Conservation (phyloP, 345 rosid genomes). For the Eutrema japonicum region DNA sequence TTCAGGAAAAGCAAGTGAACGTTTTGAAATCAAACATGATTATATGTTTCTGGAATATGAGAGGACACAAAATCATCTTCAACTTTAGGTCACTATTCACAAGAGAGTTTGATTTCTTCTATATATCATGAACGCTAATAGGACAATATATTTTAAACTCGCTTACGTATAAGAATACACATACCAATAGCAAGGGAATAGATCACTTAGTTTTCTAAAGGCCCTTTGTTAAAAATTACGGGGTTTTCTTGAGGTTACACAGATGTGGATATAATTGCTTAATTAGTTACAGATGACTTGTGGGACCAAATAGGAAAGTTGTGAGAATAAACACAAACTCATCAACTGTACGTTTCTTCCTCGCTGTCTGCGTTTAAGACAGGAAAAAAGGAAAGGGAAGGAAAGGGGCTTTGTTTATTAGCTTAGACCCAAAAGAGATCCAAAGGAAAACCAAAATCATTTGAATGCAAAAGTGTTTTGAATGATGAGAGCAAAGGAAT, state of each 20-base stretch:
- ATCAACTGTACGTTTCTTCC: conserved; percentile 14
- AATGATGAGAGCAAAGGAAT: conserved; percentile 44
- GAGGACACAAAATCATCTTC: background rate
- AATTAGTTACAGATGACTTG: conserved; percentile 31
- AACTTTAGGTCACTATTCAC: conserved; percentile 12
- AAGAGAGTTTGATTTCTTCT: conserved; percentile 16
- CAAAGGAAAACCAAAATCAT: conserved; percentile 36
- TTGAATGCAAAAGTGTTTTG: conserved; percentile 40
- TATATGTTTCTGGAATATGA: background rate
- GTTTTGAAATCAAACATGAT: conserved; percentile 22
- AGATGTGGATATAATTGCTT: conserved; percentile 21
- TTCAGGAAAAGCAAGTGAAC: conserved; percentile 19
- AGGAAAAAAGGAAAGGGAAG: conserved; percentile 26
- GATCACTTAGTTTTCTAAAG: conserved; percentile 23
- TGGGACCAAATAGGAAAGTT: conserved; percentile 38
- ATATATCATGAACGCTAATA: conserved; percentile 8
- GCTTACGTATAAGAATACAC: conserved; percentile 1
- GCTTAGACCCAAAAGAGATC: conserved; percentile 46
- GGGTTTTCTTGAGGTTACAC: conserved; percentile 24
- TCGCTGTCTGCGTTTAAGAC: conserved; percentile 34
- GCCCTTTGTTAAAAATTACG: background rate
- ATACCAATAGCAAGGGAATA: conserved; percentile 1
- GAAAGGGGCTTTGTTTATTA: conserved; percentile 39
- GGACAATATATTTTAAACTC: background rate
- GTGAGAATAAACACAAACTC: conserved; percentile 38